A percentile compares a stretch with the other conserved stretches of the same genome.
Conservation (phyloP, 1,284 basidiomycete species). For the Marasmius sp. region DNA sequence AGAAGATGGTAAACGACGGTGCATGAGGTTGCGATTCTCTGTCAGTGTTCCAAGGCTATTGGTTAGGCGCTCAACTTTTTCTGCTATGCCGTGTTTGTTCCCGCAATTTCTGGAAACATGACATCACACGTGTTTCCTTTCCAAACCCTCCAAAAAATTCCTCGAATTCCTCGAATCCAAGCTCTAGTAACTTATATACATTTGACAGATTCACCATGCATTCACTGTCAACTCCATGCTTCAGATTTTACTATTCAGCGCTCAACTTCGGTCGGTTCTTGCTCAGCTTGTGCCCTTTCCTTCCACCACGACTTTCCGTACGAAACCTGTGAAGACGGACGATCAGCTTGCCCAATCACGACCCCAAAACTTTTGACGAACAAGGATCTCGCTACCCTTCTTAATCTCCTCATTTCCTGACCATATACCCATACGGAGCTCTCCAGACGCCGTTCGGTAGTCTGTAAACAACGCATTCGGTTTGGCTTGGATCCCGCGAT, state of each 20-base stretch:
- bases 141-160: neutral
- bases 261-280: neutral
- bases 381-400: constrained; percentile 85
- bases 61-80: neutral
- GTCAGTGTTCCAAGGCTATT: no score
- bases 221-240: no score
- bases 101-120: constrained; percentile 1
- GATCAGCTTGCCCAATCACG: constrained; percentile 59
- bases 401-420: constrained; percentile 55
- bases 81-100: neutral
- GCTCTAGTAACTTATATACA: no score
- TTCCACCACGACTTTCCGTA: neutral
- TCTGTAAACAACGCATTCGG: constrained; percentile 81
- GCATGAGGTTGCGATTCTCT: constrained; percentile 26
- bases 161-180: neutral
- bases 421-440: constrained; percentile 79
- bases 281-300: neutral
- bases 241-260: no score
- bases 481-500: constrained; percentile 63
- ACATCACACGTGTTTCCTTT: neutral
- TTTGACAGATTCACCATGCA: no score
- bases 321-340: neutral
- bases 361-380: constrained; percentile 95
- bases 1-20: constrained; percentile 46
- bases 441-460: constrained; percentile 53